A percentile compares a stretch with the other conserved stretches of the same genome.
phyloP scores from a whole-genome alignment of 2,329 filamentous ascomycete genomes.

The Xylaria sp. region DNA sequence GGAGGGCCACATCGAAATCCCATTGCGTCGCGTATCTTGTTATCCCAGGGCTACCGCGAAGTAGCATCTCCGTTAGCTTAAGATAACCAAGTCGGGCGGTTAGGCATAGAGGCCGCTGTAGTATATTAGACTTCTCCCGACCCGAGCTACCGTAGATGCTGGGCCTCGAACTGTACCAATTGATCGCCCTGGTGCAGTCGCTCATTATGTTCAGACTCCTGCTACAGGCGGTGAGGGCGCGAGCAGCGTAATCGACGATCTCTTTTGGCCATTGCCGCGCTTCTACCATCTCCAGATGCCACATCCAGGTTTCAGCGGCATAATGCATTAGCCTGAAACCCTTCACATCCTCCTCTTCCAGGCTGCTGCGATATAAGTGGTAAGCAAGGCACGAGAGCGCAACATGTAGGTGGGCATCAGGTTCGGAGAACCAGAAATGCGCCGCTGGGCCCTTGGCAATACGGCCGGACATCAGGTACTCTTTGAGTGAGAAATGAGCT shows the following conservation, averaged over 20 bases:
- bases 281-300: slow-evolving; percentile 13
- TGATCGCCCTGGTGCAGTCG: too few species aligned
- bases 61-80: slow-evolving; percentile 10
- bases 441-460: background rate
- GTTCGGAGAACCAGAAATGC: background rate
- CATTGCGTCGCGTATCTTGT: background rate
- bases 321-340: background rate
- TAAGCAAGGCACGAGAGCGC: slow-evolving; percentile 7
- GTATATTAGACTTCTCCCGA: too few species aligned
- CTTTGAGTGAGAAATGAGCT: slow-evolving; percentile 17
- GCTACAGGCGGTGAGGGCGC: slow-evolving; percentile 6
- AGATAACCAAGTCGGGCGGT: slow-evolving; percentile 1
- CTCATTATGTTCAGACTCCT: background rate
- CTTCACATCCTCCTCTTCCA: background rate
- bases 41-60: background rate
- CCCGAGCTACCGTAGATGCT: too few species aligned
- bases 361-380: background rate
- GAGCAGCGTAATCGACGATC: background rate
- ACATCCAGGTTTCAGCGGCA: background rate
- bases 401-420: slow-evolving; percentile 13
- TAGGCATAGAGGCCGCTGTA: background rate
- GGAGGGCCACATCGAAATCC: slow-evolving; percentile 4
- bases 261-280: background rate
- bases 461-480: slow-evolving; percentile 5
- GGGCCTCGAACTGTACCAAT: too few species aligned